Evolutionary conservation across 2,329 filamentous ascomycete species (phyloP).

Genomic region (Chaetomium sp.): DNA sequence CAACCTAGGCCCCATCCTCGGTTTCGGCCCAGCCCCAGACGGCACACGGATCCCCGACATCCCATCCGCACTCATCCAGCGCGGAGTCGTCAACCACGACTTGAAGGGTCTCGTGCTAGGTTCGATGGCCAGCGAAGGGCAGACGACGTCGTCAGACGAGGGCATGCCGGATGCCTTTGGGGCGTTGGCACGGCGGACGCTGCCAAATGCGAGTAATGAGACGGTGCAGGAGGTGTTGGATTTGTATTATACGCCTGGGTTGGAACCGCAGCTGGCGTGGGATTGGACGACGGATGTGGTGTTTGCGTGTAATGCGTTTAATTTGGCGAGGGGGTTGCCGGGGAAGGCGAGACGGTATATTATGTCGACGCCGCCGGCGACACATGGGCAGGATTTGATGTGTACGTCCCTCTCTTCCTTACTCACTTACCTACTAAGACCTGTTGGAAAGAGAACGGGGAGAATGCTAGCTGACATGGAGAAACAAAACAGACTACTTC

Average conservation of each 20-base stretch:
- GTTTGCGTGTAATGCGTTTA: slow-evolving; percentile 21
- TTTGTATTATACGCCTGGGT: slow-evolving; percentile 12
- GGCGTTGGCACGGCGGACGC: background rate
- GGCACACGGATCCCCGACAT: slow-evolving; percentile 16
- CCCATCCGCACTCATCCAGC: slow-evolving; percentile 5
- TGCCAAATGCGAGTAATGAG: background rate
- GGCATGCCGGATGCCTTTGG: background rate
- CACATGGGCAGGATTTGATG: background rate
- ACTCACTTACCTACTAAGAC: too few species aligned
- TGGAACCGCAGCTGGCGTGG: slow-evolving; percentile 18
- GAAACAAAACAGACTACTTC: background rate
- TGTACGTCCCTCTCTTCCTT: too few species aligned
- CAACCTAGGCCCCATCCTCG: slow-evolving; percentile 17
- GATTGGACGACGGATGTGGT: slow-evolving; percentile 22
- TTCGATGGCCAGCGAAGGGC: background rate
- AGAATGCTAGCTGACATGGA: too few species aligned
- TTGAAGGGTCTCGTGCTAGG: background rate
- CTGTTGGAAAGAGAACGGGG: too few species aligned
- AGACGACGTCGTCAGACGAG: background rate
- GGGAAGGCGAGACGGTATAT: background rate
- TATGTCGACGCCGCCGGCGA: background rate
- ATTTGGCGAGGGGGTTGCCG: slow-evolving; percentile 7
- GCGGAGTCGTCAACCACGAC: background rate
- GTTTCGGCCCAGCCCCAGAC: slow-evolving; percentile 19
- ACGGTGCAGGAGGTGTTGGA: background rate